These are phyloP conservation scores for Stemphylium vesicarium DNA, from an alignment of 2,329 filamentous ascomycete genomes.

Conservation along the genomic window DNA sequence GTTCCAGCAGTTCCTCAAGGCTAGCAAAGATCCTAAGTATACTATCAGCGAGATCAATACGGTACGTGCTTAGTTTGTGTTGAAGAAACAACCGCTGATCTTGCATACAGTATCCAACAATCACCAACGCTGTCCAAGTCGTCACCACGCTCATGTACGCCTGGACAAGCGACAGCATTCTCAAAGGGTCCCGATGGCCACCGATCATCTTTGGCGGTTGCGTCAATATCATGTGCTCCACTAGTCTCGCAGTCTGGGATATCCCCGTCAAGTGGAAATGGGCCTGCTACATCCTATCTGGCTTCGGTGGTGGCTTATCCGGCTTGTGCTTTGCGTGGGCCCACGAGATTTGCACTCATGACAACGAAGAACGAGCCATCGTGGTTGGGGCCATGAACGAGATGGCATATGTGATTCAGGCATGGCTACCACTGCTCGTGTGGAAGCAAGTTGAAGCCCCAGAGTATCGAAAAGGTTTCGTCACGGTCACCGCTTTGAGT, in stretches of 20 bases:
- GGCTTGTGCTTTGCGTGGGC: constrained; percentile 62
- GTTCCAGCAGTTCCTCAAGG: constrained; percentile 26
- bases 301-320: constrained; percentile 55
- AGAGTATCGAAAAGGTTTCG: constrained; percentile 65
- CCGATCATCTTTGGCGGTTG: constrained; percentile 27
- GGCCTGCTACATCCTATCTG: constrained; percentile 65
- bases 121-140: constrained; percentile 29
- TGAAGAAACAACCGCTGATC: not conserved
- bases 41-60: constrained; percentile 21
- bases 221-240: constrained; percentile 26
- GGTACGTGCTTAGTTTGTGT: constrained; percentile 4
- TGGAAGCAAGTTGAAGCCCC: constrained; percentile 71
- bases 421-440: constrained; percentile 70
- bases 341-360: constrained; percentile 61
- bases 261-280: constrained; percentile 61
- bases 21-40: constrained; percentile 23
- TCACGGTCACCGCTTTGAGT: constrained; percentile 50
- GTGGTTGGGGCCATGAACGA: constrained; percentile 72
- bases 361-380: constrained; percentile 71
- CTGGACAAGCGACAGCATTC: constrained; percentile 28
- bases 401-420: constrained; percentile 72
- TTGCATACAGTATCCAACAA: constrained; percentile 24
- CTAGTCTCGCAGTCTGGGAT: constrained; percentile 22
- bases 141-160: constrained; percentile 26
- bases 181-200: constrained; percentile 26